Evolutionary conservation across 805 yeast genomes (phyloP).

Genomic region (Lachancea mirantina): DNA sequence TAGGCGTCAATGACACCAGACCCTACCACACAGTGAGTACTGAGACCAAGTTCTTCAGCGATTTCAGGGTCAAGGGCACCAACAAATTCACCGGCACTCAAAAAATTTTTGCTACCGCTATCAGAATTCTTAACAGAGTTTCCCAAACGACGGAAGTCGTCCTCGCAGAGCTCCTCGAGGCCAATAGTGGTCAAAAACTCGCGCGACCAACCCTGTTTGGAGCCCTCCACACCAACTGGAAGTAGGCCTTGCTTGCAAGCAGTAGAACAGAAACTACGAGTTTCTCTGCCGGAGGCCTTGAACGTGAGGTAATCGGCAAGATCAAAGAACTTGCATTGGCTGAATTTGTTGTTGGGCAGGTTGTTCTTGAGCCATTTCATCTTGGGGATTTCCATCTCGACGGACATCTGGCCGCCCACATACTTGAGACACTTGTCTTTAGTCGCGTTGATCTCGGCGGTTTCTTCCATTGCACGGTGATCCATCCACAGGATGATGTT

Average conservation of each 20-base stretch:
- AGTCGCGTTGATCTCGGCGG: conserved; percentile 72
- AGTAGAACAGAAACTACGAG: conserved; percentile 81
- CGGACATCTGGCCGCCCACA: conserved; percentile 96
- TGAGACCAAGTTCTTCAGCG: conserved; percentile 78
- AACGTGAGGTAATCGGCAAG: conserved; percentile 87
- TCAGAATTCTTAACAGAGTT: conserved; percentile 75
- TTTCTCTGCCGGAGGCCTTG: conserved; percentile 80
- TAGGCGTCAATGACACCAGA: conserved; percentile 97
- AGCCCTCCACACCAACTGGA: conserved; percentile 86
- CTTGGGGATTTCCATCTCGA: conserved; percentile 97
- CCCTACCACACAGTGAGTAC: conserved; percentile 76
- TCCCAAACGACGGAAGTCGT: conserved; percentile 73
- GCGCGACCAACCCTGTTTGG: conserved; percentile 81
- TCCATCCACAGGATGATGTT: conserved; percentile 97
- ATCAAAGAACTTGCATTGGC: conserved; percentile 74
- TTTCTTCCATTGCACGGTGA: conserved; percentile 84
- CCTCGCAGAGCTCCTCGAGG: conserved; percentile 67
- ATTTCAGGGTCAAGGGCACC: conserved; percentile 61
- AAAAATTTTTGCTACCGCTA: conserved; percentile 35
- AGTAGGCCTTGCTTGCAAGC: conserved; percentile 95
- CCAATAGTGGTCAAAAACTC: conserved; percentile 66
- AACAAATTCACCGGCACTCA: conserved; percentile 85
- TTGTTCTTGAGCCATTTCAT: conserved; percentile 92
- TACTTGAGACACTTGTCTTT: conserved; percentile 74
- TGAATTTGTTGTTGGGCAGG: conserved; percentile 55